Conservation (phyloP, 768 basidiomycete species). For the Leccinum longicurvipes region DNA sequence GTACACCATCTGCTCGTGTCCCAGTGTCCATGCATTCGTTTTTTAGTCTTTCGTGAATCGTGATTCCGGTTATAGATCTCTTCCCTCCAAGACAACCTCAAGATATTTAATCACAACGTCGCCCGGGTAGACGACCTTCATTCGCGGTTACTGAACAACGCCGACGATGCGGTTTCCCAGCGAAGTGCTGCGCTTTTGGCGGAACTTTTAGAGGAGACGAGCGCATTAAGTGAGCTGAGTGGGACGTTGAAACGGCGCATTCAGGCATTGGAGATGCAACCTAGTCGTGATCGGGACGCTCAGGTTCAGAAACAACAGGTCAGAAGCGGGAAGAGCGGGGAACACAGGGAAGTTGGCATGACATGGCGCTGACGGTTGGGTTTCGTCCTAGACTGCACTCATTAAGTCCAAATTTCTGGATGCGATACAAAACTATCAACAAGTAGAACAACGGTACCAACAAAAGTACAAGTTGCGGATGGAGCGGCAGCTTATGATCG, state of each 20-base stretch:
- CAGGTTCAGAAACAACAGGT: constrained; percentile 80
- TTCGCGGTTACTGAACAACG: constrained; percentile 71
- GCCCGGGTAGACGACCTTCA: constrained; percentile 68
- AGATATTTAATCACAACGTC: constrained; percentile 67
- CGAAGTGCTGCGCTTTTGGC: constrained; percentile 62
- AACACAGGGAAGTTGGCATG: background rate
- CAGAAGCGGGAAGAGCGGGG: no score
- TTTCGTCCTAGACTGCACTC: constrained; percentile 49
- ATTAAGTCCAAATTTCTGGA: constrained; percentile 80
- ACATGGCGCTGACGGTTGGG: constrained; percentile 13
- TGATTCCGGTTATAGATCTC: constrained; percentile 52
- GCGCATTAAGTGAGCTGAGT: constrained; percentile 66
- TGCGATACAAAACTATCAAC: constrained; percentile 80
- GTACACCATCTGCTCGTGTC: constrained; percentile 22
- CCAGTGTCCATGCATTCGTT: background rate
- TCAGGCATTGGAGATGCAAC: constrained; percentile 65
- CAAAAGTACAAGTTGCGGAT: constrained; percentile 76
- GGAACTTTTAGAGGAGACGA: constrained; percentile 70
- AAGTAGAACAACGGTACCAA: constrained; percentile 77
- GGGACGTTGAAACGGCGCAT: constrained; percentile 67
- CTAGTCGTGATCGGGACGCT: constrained; percentile 58
- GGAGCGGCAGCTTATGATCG: constrained; percentile 85
- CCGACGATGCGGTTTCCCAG: constrained; percentile 64
- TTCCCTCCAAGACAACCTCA: constrained; percentile 67
- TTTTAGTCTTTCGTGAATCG: background rate